Evolutionary conservation across 371 early-diverging fungal genomes (phyloP).

Genomic region (Lichtheimia ornata): DNA sequence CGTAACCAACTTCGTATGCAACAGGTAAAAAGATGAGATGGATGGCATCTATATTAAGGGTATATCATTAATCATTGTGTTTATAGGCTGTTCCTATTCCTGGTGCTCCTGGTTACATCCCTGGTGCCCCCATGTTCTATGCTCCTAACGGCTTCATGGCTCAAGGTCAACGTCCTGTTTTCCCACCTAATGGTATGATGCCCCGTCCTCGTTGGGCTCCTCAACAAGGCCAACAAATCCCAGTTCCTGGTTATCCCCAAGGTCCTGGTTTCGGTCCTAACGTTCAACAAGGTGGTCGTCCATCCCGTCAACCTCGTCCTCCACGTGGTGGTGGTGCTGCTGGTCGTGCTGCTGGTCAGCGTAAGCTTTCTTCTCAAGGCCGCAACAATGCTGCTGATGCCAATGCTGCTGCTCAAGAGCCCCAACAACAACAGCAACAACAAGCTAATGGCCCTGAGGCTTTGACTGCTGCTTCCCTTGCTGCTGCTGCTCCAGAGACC

Average conservation of each 20-base stretch:
- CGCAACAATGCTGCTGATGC: slow-evolving; percentile 52
- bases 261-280: slow-evolving; percentile 45
- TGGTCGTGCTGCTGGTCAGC: slow-evolving; percentile 27
- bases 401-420: slow-evolving; percentile 64
- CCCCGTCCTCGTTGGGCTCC: slow-evolving; percentile 80
- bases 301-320: slow-evolving; percentile 54
- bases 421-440: slow-evolving; percentile 74
- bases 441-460: slow-evolving; percentile 41
- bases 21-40: slow-evolving; percentile 29
- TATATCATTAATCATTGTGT: too few species aligned
- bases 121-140: slow-evolving; percentile 56
- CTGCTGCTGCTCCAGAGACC: slow-evolving; percentile 79
- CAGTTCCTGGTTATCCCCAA: slow-evolving; percentile 53
- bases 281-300: slow-evolving; percentile 40
- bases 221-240: slow-evolving; percentile 62
- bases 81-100: slow-evolving; percentile 38
- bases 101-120: slow-evolving; percentile 51
- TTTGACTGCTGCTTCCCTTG: slow-evolving; percentile 82
- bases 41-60: background rate
- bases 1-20: slow-evolving; percentile 82
- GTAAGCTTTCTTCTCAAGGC: slow-evolving; percentile 15
- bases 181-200: slow-evolving; percentile 74
- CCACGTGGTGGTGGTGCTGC: slow-evolving; percentile 60
- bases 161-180: slow-evolving; percentile 71
- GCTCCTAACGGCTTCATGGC: slow-evolving; percentile 55